phyloP scores from a whole-genome alignment of 345 rosid genomes.

The Eucalyptus pauciflora region DNA sequence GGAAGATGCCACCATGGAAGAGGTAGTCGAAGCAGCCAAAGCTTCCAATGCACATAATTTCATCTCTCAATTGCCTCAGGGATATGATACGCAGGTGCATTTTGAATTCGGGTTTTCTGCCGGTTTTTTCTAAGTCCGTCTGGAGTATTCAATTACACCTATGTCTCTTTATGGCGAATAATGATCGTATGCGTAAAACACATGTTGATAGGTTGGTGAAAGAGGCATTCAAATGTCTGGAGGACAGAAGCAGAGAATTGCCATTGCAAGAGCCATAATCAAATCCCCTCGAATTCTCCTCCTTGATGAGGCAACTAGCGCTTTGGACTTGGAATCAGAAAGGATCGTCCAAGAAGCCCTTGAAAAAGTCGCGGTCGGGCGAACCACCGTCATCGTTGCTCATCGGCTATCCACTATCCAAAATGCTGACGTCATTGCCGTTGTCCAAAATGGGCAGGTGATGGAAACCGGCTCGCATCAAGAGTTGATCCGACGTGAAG shows the following conservation, averaged over 20 bases:
- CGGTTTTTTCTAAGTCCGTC: neutral
- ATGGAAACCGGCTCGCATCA: constrained; percentile 12
- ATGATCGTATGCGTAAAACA: neutral
- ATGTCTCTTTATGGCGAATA: neutral
- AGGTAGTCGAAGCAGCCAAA: constrained; percentile 16
- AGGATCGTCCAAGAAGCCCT: constrained; percentile 17
- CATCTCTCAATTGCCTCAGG: constrained; percentile 16
- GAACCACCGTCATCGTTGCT: constrained; percentile 15
- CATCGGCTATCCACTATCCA: constrained; percentile 27
- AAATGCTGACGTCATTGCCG: constrained; percentile 6
- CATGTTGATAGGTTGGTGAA: constrained; percentile 14
- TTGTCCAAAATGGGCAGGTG: constrained; percentile 13
- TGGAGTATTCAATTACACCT: neutral
- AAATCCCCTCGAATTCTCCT: constrained; percentile 22
- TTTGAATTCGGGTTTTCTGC: neutral
- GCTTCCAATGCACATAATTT: constrained; percentile 27
- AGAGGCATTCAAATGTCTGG: constrained; percentile 27
- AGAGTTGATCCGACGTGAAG: constrained; percentile 2
- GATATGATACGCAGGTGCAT: constrained; percentile 24
- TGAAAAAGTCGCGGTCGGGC: constrained; percentile 11
- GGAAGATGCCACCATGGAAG: constrained; percentile 22
- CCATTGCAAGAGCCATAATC: constrained; percentile 22
- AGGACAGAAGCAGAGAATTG: constrained; percentile 32
- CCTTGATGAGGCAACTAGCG: constrained; percentile 33
- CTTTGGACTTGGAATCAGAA: constrained; percentile 22